Conservation (phyloP, 345 rosid genomes). For the Euphorbia peplus region DNA sequence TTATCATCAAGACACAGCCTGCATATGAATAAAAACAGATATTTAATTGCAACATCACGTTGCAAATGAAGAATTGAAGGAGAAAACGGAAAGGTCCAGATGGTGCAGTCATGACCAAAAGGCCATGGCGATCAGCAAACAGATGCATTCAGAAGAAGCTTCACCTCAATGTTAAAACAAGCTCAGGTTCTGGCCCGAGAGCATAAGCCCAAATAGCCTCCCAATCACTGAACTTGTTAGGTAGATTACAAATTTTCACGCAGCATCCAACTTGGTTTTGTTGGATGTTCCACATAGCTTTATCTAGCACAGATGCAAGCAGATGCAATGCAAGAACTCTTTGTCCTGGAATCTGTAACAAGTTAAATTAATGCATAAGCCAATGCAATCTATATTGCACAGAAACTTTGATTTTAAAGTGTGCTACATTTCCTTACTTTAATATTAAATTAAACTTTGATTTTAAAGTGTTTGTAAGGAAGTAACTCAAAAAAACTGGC, state of each 20-base stretch:
- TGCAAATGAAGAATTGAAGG: not conserved
- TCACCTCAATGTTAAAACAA: conserved; percentile 80
- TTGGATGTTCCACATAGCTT: conserved; percentile 45
- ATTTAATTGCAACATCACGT: conserved; percentile 3
- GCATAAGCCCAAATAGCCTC: conserved; percentile 93
- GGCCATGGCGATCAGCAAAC: conserved; percentile 5
- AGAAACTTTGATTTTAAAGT: too few relatives aligned
- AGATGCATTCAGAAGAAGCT: conserved; percentile 8
- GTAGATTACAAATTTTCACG: conserved; percentile 24
- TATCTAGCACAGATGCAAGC: conserved; percentile 74
- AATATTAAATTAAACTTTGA: too few relatives aligned
- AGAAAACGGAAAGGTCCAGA: conserved; percentile 2
- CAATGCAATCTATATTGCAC: too few relatives aligned
- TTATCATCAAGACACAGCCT: conserved; percentile 93
- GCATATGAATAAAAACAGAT: conserved; percentile 22
- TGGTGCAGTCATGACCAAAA: conserved; percentile 6
- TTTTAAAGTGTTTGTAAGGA: too few relatives aligned
- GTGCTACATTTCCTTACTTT: too few relatives aligned
- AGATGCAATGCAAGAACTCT: conserved; percentile 72
- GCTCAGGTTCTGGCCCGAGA: conserved; percentile 95
- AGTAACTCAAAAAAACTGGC: too few relatives aligned
- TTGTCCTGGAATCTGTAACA: conserved; percentile 77
- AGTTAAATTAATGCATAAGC: conserved; percentile 15
- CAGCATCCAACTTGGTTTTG: conserved; percentile 43
- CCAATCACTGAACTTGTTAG: conserved; percentile 56